Evolutionary conservation across 78 protist genomes (phyloP), one percentile per base, ranked within the genome.

Genomic region (Tieghemostelium lacteum): DNA sequence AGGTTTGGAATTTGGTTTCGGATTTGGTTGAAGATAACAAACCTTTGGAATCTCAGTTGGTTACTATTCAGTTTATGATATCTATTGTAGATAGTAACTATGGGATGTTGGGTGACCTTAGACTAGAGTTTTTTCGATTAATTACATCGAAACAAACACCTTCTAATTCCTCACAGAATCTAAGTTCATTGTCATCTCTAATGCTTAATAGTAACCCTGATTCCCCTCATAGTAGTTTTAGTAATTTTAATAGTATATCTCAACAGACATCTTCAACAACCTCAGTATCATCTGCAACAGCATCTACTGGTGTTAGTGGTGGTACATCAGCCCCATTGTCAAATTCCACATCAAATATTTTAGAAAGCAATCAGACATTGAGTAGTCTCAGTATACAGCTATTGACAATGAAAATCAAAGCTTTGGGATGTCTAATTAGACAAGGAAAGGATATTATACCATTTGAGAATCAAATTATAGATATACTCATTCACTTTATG

Each of bases 371-470:
- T 57, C 63, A 57, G 10, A 14, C 10, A 7, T 19, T 19, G 6
- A 7, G 16, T 22, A n/a, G 63, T 4, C 63, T 19, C 6, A 19
- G 29, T 19, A n/a, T 16, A 57, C 29, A 19, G 4, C 4, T 57
- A 57, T 17, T 57, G 10, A n/a, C 19, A 29, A 50, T 22, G 29
- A 71, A 50, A 36, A 71, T 71, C 1, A 71, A 71, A 71, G 91
- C 91, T 39, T 45, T 83, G 19, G 49, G 77, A 24, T 69, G 78
- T 28, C 33, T 83, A 22, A 26, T 69, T 12, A 52, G 39, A 58
- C 50, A 60, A 17, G 91, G 76, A 16, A 69, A 64, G 17, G 91
- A 83, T 58, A 83, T 83, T 22, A 37, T 45, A 40, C 91, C 91
- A 26, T 83, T 83, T 83, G 91, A 83, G 50, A 37, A 50, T 17